A percentile compares a stretch with the other conserved stretches of the same genome.
phyloP scores from a whole-genome alignment of 495 filamentous ascomycete genomes.

The Cetradonia linearis region DNA sequence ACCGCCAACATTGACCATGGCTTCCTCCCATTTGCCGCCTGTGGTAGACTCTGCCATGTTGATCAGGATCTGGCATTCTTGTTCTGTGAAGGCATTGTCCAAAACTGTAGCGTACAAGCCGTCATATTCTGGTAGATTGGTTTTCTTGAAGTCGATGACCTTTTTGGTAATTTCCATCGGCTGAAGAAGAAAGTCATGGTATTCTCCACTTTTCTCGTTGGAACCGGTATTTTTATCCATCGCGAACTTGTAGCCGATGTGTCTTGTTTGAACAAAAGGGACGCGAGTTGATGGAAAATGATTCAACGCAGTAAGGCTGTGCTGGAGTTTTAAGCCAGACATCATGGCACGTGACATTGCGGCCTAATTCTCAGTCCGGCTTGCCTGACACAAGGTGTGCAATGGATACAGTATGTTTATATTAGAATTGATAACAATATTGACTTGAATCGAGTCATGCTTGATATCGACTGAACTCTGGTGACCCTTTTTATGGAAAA shows the following conservation, averaged over 20 bases:
- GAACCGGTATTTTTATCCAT: neutral
- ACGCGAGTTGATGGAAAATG: neutral
- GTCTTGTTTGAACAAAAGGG: neutral
- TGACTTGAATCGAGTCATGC: neutral
- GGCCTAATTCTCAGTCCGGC: neutral
- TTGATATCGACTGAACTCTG: neutral
- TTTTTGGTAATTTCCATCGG: constrained; percentile 2
- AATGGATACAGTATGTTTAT: neutral
- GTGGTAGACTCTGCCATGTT: constrained; percentile 43
- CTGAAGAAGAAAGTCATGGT: constrained; percentile 11
- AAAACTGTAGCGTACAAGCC: constrained; percentile 49
- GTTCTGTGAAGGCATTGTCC: constrained; percentile 50
- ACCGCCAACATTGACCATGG: constrained; percentile 58
- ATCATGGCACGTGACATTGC: constrained; percentile 7
- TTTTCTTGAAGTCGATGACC: constrained; percentile 40
- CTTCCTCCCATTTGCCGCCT: constrained; percentile 47
- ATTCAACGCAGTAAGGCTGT: no score
- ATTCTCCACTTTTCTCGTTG: neutral
- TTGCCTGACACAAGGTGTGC: neutral
- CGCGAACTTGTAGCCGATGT: neutral
- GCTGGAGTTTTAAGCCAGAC: neutral
- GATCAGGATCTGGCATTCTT: constrained; percentile 51
- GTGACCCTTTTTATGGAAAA: neutral
- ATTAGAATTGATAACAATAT: neutral
- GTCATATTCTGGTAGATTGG: constrained; percentile 52